A percentile compares a stretch with the other conserved stretches of the same genome.
Conservation (phyloP, 768 basidiomycete species). For the Suillus cothurnatus region DNA sequence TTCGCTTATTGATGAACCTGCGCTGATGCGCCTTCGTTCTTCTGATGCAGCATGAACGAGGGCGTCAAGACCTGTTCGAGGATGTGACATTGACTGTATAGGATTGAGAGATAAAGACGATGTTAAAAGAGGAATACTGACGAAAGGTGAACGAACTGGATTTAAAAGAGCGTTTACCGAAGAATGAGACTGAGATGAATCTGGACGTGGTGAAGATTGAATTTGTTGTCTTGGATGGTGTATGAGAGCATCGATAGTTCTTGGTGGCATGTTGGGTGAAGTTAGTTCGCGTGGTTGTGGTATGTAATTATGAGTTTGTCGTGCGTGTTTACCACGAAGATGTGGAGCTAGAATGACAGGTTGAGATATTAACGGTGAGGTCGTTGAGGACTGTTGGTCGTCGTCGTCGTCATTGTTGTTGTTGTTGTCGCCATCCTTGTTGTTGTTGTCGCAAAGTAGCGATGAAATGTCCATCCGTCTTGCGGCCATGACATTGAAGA, state of each 20-base stretch:
- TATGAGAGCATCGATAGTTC: conserved; percentile 22
- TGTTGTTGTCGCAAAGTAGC: conserved; percentile 64
- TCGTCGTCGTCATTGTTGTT: conserved; percentile 29
- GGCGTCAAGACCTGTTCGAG: conserved; percentile 53
- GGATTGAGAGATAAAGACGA: background rate
- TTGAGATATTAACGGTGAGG: conserved; percentile 18
- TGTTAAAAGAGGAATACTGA: background rate
- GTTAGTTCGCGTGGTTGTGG: conserved; percentile 4
- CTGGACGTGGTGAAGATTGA: conserved; percentile 14
- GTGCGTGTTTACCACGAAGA: conserved; percentile 23
- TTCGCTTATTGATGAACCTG: conserved; percentile 5
- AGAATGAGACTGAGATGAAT: conserved; percentile 25
- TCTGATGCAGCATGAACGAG: conserved; percentile 73
- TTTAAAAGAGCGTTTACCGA: conserved; percentile 10
- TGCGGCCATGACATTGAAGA: conserved; percentile 49
- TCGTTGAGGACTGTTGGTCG: conserved; percentile 4
- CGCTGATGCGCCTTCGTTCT: conserved; percentile 56
- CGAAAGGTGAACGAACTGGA: conserved; percentile 5
- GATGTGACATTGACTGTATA: conserved; percentile 14
- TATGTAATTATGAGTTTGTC: conserved; percentile 6
- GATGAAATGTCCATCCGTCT: conserved; percentile 77
- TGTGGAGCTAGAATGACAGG: conserved; percentile 36
- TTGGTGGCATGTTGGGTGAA: conserved; percentile 4
- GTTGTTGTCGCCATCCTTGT: conserved; percentile 43
- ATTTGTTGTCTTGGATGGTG: conserved; percentile 12